A percentile compares a stretch with the other conserved stretches of the same genome.
These are phyloP conservation scores for Tricholoma furcatifolium DNA, from an alignment of 768 basidiomycete genomes.

Conservation along the genomic window DNA sequence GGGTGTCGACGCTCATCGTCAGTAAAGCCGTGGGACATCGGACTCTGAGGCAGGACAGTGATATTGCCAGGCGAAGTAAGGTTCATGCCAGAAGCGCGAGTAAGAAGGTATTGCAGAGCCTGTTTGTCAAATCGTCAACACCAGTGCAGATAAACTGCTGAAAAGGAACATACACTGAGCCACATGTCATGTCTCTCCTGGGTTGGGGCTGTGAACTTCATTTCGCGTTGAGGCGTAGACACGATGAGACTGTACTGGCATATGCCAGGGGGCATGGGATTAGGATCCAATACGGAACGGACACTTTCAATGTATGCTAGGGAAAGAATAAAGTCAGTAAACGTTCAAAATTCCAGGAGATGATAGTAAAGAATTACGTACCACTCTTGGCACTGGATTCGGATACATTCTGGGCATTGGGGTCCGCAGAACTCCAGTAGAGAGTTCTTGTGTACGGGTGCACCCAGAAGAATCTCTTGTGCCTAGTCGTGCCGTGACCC, in stretches of 20 bases:
- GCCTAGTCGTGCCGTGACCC: slow-evolving; percentile 85
- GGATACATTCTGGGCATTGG: slow-evolving; percentile 81
- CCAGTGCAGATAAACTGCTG: slow-evolving; percentile 1
- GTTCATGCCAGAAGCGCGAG: slow-evolving; percentile 55
- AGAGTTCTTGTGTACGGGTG: slow-evolving; percentile 98
- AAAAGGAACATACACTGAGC: slow-evolving; percentile 65
- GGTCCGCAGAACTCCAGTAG: slow-evolving; percentile 96
- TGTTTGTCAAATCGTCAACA: slow-evolving; percentile 28
- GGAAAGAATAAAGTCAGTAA: slow-evolving; percentile 13
- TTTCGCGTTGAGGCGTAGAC: slow-evolving; percentile 91
- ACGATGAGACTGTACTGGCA: slow-evolving; percentile 92
- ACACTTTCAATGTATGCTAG: slow-evolving; percentile 95
- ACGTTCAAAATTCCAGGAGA: slow-evolving; percentile 2
- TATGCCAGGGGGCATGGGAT: slow-evolving; percentile 93
- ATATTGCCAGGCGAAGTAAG: slow-evolving; percentile 39
- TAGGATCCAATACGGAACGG: slow-evolving; percentile 88
- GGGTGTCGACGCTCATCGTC: slow-evolving; percentile 52
- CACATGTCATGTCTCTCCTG: slow-evolving; percentile 97
- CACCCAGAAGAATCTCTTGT: slow-evolving; percentile 99
- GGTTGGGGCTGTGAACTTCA: slow-evolving; percentile 97
- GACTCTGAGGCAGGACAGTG: slow-evolving; percentile 43
- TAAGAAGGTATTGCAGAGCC: slow-evolving; percentile 90
- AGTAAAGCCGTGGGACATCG: slow-evolving; percentile 43
- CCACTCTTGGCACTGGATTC: slow-evolving; percentile 97
- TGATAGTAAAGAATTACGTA: slow-evolving; percentile 41